Percentiles rank a stretch among this genome's conserved stretches.
Evolutionary conservation across 495 filamentous ascomycete genomes (phyloP).

Genomic region (Xylona heveae): DNA sequence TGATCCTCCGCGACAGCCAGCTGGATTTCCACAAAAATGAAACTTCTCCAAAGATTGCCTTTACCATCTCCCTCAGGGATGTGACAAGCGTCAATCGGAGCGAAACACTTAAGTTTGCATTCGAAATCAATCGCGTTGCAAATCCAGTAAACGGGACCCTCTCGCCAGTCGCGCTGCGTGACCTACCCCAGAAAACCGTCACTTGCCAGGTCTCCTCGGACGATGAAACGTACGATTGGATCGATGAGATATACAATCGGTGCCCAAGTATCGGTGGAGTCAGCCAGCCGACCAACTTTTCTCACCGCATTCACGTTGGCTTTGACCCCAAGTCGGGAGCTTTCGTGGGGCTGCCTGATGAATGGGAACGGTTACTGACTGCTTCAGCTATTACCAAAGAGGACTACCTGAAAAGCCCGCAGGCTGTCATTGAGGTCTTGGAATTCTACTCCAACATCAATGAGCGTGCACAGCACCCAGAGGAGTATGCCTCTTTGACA

Average conservation of each 20-base stretch:
- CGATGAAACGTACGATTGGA: conserved; percentile 95
- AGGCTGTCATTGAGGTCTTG: conserved; percentile 90
- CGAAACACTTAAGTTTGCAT: conserved; percentile 68
- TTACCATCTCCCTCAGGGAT: conserved; percentile 62
- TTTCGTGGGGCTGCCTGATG: conserved; percentile 78
- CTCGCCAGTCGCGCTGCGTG: conserved; percentile 39
- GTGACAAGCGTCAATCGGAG: conserved; percentile 70
- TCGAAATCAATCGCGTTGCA: conserved; percentile 64
- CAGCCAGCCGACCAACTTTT: conserved; percentile 94
- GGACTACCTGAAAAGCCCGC: conserved; percentile 93
- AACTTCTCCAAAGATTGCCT: conserved; percentile 49
- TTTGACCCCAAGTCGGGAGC: conserved; percentile 87
- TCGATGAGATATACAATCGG: conserved; percentile 86
- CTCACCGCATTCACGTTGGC: conserved; percentile 87
- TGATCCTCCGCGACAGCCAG: conserved; percentile 71
- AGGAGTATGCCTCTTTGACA: conserved; percentile 48
- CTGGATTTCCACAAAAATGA: conserved; percentile 86
- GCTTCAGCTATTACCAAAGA: conserved; percentile 94
- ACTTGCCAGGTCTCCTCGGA: conserved; percentile 83
- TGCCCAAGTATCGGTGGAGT: conserved; percentile 96
- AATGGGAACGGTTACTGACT: conserved; percentile 91
- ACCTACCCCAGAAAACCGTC: conserved; percentile 57
- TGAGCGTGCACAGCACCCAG: conserved; percentile 63
- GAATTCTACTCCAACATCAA: conserved; percentile 95
- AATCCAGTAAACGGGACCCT: conserved; percentile 25